A percentile compares a stretch with the other conserved stretches of the same genome.
These are phyloP conservation scores for Jasminum sambac DNA, from an alignment of 257 asterid genomes.

Conservation along the genomic window DNA sequence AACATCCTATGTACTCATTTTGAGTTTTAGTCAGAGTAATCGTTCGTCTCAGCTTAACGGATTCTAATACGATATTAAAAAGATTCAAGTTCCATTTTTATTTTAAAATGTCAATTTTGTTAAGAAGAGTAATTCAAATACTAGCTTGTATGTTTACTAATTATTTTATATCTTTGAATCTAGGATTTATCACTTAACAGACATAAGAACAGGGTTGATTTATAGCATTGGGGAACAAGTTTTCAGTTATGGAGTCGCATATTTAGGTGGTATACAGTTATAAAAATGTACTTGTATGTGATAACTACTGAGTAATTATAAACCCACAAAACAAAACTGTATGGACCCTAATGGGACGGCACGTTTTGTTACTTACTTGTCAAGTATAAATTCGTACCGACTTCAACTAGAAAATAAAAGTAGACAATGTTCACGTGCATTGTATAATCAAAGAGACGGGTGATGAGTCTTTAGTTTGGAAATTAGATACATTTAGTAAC, in stretches of 20 bases:
- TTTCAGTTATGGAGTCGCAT: background rate
- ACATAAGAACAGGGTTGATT: no score
- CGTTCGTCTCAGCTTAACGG: no score
- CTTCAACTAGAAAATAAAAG: background rate
- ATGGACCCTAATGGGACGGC: background rate
- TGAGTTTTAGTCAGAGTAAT: no score
- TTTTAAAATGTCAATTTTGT: no score
- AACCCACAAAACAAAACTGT: background rate
- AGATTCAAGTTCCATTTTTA: no score
- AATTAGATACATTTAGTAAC: background rate
- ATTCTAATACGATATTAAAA: no score
- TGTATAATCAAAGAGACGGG: background rate
- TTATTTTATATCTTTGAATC: no score
- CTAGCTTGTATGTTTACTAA: no score
- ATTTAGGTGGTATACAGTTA: no score
- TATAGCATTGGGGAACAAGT: background rate
- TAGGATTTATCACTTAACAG: no score
- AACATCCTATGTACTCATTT: background rate
- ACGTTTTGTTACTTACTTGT: background rate
- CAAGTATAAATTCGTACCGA: background rate
- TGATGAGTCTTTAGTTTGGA: background rate
- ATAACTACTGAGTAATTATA: background rate
- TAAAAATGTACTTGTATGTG: constrained; percentile 2
- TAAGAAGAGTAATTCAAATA: no score
- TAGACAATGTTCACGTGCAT: background rate